Evolutionary conservation across 371 early-diverging fungal species (phyloP), one percentile per base, ranked within the genome.

Genomic region (Mortierella sp.): DNA sequence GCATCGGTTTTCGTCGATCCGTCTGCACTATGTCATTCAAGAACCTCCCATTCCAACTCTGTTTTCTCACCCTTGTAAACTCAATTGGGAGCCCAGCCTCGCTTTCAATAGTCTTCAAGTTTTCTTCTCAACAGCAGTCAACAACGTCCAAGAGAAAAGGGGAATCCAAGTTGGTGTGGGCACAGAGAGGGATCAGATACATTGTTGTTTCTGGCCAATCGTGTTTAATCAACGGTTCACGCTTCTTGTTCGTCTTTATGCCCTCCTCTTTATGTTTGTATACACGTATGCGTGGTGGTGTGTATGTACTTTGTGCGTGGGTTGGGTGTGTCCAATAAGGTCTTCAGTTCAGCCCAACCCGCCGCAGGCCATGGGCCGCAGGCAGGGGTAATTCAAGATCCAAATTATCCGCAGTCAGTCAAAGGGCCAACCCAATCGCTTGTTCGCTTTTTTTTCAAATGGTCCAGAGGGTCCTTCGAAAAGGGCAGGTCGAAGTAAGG

Each of bases 211-310:
- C 31, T 24, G 13, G 38, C 63, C 63, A 63, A 63, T 63, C 19
- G 63, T 42, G 68, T 42, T 31, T 52, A 34, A 21, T 21, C 68
- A 68, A 68, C 42, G 28, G 48, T 28, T 21, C 44, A 45, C 72
- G 21, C 75, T 65, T 52, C 57, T 73, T 76, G 55, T 68, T 44
- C 75, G 72, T 75, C 78, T 77, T 71, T 77, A 77, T 60, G 78
- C 73, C 68, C 24, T 31, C 24, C 70, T 38, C 11, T 31, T 16
- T 31, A 16, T 60, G 63, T 31, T 10, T 2, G 57, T 57, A 26
- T 57, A 3, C 26, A 26, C 26, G n/a, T 55, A 19, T 57, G n/a
- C 47, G 47, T 47, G 47, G 47, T 16, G 16, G 50, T 50, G 14
- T 5, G 38, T n/a, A n/a, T n/a, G n/a, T n/a, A n/a, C n/a, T n/a